Evolutionary conservation across 176 grass and related monocot genomes (phyloP).

Genomic region (Aegilops tauschii): DNA sequence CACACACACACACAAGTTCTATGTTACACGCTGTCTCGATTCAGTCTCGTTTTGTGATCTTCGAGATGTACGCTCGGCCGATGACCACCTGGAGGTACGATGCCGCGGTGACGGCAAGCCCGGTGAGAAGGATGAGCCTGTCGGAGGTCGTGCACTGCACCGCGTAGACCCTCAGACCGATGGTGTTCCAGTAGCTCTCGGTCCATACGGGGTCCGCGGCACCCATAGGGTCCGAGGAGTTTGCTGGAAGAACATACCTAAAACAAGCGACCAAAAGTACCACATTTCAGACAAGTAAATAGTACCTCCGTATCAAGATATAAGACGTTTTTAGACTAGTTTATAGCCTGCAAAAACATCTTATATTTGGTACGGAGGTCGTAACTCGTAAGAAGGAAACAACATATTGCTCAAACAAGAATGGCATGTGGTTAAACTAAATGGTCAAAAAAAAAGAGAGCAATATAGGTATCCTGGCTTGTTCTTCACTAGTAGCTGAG

Average conservation of each 20-base stretch:
- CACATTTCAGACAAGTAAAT: no score
- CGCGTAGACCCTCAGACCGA: conserved; percentile 72
- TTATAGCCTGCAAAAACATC: no score
- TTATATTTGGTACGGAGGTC: no score
- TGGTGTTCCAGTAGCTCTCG: conserved; percentile 90
- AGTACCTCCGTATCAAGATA: no score
- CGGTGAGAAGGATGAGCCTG: conserved; percentile 50
- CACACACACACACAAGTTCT: not conserved
- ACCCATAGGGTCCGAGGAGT: conserved; percentile 61
- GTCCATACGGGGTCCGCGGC: conserved; percentile 78
- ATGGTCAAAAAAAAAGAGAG: conserved; percentile 11
- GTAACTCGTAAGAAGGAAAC: not conserved
- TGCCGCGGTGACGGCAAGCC: conserved; percentile 50
- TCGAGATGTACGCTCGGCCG: conserved; percentile 55
- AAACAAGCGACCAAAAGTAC: no score
- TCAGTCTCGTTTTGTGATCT: conserved; percentile 72
- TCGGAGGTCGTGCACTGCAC: conserved; percentile 68
- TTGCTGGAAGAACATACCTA: conserved; percentile 60
- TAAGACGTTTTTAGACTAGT: not conserved
- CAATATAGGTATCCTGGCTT: not conserved
- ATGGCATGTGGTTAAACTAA: not conserved
- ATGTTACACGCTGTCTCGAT: not conserved
- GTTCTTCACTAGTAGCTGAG: not conserved
- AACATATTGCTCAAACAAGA: not conserved
- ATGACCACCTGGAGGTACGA: conserved; percentile 53